Conservation (phyloP, 2,329 filamentous ascomycete genomes). For the Colletotrichum melonis region DNA sequence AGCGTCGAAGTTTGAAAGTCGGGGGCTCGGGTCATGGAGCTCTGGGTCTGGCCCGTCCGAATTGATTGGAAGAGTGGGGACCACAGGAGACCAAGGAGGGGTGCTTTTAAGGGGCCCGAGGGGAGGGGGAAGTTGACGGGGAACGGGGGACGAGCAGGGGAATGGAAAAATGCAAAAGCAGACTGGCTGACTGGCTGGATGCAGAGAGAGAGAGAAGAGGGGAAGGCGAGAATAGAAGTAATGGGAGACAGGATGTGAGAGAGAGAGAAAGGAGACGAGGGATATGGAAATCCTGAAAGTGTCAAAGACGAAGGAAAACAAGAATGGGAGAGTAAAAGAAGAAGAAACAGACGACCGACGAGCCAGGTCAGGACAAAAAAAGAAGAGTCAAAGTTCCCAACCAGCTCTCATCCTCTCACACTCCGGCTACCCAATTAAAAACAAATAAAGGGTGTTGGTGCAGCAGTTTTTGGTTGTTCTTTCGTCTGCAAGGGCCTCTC, state of each 20-base stretch:
- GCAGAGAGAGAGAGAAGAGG: neutral
- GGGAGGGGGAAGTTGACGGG: constrained; percentile 12
- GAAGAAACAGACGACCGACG: constrained; percentile 6
- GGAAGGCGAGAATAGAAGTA: neutral
- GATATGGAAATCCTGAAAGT: neutral
- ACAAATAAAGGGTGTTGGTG: neutral
- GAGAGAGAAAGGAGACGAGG: neutral
- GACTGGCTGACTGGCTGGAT: constrained; percentile 2
- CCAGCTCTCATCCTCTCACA: neutral
- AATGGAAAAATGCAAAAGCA: constrained; percentile 22
- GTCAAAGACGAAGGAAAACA: neutral
- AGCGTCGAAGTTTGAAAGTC: constrained; percentile 30
- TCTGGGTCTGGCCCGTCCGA: constrained; percentile 32
- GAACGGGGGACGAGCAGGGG: constrained; percentile 27
- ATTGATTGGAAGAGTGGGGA: constrained; percentile 36
- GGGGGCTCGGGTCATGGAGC: constrained; percentile 31
- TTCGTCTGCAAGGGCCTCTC: constrained; percentile 33
- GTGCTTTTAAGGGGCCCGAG: neutral
- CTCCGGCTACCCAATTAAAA: neutral
- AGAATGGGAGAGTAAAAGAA: neutral
- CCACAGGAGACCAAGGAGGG: constrained; percentile 12
- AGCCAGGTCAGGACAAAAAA: neutral
- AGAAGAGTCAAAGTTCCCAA: neutral
- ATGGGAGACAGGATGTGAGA: neutral
- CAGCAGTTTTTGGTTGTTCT: constrained; percentile 24